phyloP scores from a whole-genome alignment of 2,329 filamentous ascomycete genomes.

The Monosporascus sp. region DNA sequence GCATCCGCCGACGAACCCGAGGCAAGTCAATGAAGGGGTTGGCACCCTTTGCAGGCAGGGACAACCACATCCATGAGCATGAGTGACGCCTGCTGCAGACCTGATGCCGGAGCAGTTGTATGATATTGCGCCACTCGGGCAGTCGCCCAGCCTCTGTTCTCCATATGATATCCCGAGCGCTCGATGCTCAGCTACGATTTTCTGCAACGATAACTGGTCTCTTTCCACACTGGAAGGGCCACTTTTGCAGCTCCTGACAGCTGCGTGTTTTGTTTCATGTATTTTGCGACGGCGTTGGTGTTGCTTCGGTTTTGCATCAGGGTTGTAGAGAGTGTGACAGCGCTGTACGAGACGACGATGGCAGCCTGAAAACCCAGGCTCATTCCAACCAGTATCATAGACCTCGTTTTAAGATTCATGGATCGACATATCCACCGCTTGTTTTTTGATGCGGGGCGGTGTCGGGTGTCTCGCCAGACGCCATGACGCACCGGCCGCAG shows the following conservation, averaged over 20 bases:
- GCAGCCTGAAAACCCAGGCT: conserved; percentile 14
- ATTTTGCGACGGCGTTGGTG: conserved; percentile 19
- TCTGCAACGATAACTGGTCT: conserved; percentile 11
- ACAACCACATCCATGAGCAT: conserved; percentile 23
- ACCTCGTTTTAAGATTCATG: conserved; percentile 7
- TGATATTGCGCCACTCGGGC: conserved; percentile 6
- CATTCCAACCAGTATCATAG: conserved; percentile 17
- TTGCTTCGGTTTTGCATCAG: conserved; percentile 18
- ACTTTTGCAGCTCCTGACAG: neutral
- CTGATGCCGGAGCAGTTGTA: neutral
- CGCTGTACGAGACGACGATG: conserved; percentile 24
- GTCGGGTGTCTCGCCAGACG: neutral
- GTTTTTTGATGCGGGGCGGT: neutral
- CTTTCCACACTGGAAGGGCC: conserved; percentile 1
- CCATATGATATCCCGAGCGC: conserved; percentile 17
- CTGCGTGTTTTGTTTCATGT: conserved; percentile 7
- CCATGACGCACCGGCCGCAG: neutral
- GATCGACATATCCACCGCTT: neutral
- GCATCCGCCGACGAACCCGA: conserved; percentile 26
- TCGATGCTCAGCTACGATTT: conserved; percentile 18
- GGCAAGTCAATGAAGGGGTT: conserved; percentile 28
- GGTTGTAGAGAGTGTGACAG: conserved; percentile 8
- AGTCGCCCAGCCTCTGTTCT: conserved; percentile 10
- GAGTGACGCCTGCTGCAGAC: conserved; percentile 12
- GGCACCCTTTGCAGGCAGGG: conserved; percentile 21